Evolutionary conservation across 1,139 yeast genomes (phyloP), one percentile per base, ranked within the genome.

Genomic region (Kurtzmaniella quercitrusa): DNA sequence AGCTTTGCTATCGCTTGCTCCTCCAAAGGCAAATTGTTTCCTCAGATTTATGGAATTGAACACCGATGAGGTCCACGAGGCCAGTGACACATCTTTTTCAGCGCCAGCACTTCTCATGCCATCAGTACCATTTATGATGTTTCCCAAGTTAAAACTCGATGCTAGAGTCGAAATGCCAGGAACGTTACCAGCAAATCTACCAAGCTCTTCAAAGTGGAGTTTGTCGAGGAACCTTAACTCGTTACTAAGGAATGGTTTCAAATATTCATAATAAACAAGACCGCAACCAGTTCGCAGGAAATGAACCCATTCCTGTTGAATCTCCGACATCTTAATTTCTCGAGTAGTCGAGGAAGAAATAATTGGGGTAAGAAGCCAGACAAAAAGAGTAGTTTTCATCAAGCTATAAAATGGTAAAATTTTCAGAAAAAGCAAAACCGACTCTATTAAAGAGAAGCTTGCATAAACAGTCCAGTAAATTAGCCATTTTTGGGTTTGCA

Each of bases 391-490:
- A 11, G 78, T 52, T 38, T 65, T 65, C 15, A 71, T 14, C 12
- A 78, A 46, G 2, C 71, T 55, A 51, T 70, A 76, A 38, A 80
- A 71, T 1, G 88, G 88, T 18, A 80, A 39, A 20, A 71, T 47
- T 36, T 60, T 52, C 17, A 67, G 45, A 23, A 75, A 56, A 32
- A 65, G 54, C 21, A 71, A 53, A 21, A 68, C 42, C 43, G 58
- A 50, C 50, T 66, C 78, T 14, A 57, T 51, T 17, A 59, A 53
- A n/a, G 59, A 61, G 28, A 68, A 53, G 6, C 67, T 47, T 1
- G 76, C 67, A 39, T 65, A 59, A 1, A 78, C 72, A 15, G 78
- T 61, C 88, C 88, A 82, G 53, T 79, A 82, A 16, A 76, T 65
- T 28, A 77, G 58, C 80, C 84, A 78, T 53, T 80, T 78, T 43